phyloP scores from a whole-genome alignment of 352 stramenopile species.

The Pilasporangium apinafurcum region DNA sequence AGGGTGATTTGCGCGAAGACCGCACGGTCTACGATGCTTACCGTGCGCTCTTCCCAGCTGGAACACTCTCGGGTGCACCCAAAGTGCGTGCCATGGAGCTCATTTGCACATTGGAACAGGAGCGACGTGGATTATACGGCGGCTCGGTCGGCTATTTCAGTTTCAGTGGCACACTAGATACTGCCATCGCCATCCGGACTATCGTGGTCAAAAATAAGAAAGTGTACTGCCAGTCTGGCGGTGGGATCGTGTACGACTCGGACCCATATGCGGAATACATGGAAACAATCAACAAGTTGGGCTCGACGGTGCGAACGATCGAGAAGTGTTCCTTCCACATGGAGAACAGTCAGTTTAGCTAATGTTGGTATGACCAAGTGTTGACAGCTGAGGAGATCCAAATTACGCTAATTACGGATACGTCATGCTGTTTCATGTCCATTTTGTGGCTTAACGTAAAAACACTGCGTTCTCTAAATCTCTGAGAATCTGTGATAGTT shows the following conservation, averaged over 20 bases:
- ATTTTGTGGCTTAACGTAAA: too few species aligned
- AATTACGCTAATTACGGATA: too few species aligned
- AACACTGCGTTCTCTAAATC: too few species aligned
- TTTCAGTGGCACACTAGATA: slow-evolving; percentile 84
- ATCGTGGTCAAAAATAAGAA: slow-evolving; percentile 77
- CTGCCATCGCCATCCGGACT: slow-evolving; percentile 85
- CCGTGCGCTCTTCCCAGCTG: slow-evolving; percentile 82
- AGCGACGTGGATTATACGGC: slow-evolving; percentile 80
- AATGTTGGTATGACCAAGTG: too few species aligned
- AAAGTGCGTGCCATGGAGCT: slow-evolving; percentile 90
- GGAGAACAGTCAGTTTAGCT: slow-evolving; percentile 16
- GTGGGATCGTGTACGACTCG: slow-evolving; percentile 88
- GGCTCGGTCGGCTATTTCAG: slow-evolving; percentile 86
- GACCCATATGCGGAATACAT: slow-evolving; percentile 82
- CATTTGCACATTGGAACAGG: slow-evolving; percentile 78
- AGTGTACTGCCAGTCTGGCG: slow-evolving; percentile 80
- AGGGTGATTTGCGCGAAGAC: slow-evolving; percentile 70
- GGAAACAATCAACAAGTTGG: slow-evolving; percentile 88
- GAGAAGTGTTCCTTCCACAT: slow-evolving; percentile 69
- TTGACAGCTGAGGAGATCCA: too few species aligned
- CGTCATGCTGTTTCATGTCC: too few species aligned
- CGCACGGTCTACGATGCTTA: slow-evolving; percentile 88
- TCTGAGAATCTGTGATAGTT: too few species aligned
- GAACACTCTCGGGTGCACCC: slow-evolving; percentile 81
- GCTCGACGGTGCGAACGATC: slow-evolving; percentile 75